Evolutionary conservation across 768 basidiomycete species (phyloP).

Genomic region (Collybia sp.): DNA sequence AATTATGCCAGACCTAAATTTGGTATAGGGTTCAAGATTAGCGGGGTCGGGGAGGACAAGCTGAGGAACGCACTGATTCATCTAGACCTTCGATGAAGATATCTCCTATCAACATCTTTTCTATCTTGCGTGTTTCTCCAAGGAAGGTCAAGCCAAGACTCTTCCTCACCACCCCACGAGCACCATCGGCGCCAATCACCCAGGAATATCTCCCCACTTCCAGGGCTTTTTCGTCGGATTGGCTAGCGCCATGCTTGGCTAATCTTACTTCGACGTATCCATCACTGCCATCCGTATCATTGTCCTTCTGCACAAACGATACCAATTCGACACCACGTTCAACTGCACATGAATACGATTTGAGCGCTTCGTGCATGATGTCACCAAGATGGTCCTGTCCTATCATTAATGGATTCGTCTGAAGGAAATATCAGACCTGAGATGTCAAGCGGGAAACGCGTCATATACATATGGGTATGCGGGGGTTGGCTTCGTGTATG

Average conservation of each 20-base stretch:
- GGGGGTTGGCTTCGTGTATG: neutral
- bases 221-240: neutral
- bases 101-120: constrained; percentile 35
- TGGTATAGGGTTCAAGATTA: no score
- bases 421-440: no score
- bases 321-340: neutral
- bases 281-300: constrained; percentile 10
- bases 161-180: constrained; percentile 13
- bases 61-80: neutral
- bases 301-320: neutral
- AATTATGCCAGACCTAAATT: no score
- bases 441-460: no score
- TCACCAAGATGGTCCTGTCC: no score
- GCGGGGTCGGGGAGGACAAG: neutral
- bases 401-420: no score
- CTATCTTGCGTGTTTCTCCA: constrained; percentile 30
- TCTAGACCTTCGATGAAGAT: neutral
- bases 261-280: neutral
- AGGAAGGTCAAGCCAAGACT: constrained; percentile 32
- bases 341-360: neutral
- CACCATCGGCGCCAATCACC: neutral
- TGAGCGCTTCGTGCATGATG: no score
- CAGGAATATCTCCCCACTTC: neutral
- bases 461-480: neutral
- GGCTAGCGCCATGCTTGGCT: neutral